Conservation (phyloP, 768 basidiomycete species). For the Hypholoma fasciculare region DNA sequence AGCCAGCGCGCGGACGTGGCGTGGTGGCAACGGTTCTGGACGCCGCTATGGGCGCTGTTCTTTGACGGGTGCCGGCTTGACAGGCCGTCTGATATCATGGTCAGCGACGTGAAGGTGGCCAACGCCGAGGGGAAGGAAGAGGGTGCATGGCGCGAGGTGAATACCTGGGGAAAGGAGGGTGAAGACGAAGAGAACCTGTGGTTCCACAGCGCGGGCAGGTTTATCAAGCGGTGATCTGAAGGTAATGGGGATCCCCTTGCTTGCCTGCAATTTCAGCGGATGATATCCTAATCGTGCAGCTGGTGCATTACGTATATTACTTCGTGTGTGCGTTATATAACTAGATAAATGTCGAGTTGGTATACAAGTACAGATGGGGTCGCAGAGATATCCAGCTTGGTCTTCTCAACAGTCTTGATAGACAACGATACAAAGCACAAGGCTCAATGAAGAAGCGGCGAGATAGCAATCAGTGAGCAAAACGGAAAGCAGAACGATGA, state of each 20-base stretch:
- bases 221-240: constrained; percentile 39
- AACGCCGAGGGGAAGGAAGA: constrained; percentile 23
- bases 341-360: not conserved
- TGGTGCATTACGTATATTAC: not conserved
- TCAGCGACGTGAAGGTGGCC: constrained; percentile 33
- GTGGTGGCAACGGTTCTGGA: constrained; percentile 77
- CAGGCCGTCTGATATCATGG: constrained; percentile 51
- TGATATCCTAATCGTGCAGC: not conserved
- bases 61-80: constrained; percentile 71
- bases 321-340: constrained; percentile 2
- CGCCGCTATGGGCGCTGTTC: constrained; percentile 59
- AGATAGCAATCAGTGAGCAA: not conserved
- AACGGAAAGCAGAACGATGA: not conserved
- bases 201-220: constrained; percentile 59
- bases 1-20: constrained; percentile 53
- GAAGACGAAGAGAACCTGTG: constrained; percentile 61
- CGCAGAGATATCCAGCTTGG: not conserved
- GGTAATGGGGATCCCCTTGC: not conserved
- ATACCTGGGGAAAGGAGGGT: constrained; percentile 47
- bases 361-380: constrained; percentile 7
- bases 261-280: no score
- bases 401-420: not conserved
- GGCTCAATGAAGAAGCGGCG: not conserved
- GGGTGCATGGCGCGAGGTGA: constrained; percentile 49
- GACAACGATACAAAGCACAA: not conserved